A percentile compares a stretch with the other conserved stretches of the same genome.
These are phyloP conservation scores for Pseudodiploospora longispora DNA, from an alignment of 2,329 filamentous ascomycete genomes.

Conservation along the genomic window DNA sequence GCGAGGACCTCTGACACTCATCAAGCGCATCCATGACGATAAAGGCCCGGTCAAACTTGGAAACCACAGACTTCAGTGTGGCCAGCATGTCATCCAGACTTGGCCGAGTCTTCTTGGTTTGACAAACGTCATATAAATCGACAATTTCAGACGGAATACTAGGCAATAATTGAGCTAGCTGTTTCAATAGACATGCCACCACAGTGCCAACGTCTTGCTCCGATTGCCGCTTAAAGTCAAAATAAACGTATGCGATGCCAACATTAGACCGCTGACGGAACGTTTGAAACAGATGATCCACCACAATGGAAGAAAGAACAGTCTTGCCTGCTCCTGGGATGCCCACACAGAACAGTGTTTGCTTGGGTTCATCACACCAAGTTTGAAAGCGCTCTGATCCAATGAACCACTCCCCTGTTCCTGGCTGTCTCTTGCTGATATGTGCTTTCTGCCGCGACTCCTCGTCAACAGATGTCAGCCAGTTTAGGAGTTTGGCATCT, in stretches of 20 bases:
- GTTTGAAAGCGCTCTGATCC: neutral
- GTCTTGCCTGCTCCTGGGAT: slow-evolving; percentile 43
- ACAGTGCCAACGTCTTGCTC: neutral
- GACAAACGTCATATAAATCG: neutral
- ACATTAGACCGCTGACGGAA: neutral
- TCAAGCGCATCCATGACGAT: neutral
- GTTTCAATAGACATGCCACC: neutral
- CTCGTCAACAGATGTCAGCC: neutral
- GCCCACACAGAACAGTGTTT: slow-evolving; percentile 14
- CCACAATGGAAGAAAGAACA: slow-evolving; percentile 31
- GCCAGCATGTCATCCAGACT: neutral
- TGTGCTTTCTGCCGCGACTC: neutral
- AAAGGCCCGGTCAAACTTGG: neutral
- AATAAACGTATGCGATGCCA: neutral
- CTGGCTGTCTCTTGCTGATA: neutral
- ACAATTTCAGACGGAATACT: neutral
- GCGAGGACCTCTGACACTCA: neutral
- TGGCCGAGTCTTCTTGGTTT: neutral
- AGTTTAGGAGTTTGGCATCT: neutral
- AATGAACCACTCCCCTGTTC: neutral
- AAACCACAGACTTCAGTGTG: neutral
- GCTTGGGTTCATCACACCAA: neutral
- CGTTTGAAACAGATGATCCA: slow-evolving; percentile 23
- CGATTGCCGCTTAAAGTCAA: neutral
- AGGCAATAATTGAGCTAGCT: neutral